A percentile compares a stretch with the other conserved stretches of the same genome.
Evolutionary conservation across 2,329 filamentous ascomycete genomes (phyloP).

Genomic region (Colletotrichum noveboracense): DNA sequence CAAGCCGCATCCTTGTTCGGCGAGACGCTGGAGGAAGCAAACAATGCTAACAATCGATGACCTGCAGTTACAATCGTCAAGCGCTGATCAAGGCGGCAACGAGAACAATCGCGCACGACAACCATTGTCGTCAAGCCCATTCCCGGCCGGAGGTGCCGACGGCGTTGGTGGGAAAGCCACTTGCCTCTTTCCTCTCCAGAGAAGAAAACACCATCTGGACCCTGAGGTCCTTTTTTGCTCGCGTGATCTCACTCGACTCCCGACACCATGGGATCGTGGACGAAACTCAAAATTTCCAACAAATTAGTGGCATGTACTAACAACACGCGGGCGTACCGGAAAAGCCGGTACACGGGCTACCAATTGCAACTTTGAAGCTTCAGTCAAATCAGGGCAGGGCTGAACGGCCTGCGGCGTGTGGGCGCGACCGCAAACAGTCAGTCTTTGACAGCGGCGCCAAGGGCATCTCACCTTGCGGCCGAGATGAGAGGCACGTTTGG

Average conservation of each 20-base stretch:
- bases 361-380: not conserved
- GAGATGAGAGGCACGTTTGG: slow-evolving; percentile 11
- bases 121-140: not conserved
- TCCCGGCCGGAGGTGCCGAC: not conserved
- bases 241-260: not conserved
- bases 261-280: not conserved
- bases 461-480: slow-evolving; percentile 5
- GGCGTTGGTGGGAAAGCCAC: not conserved
- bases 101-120: not conserved
- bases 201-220: not conserved
- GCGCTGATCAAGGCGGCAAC: slow-evolving; percentile 51
- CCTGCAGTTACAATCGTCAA: slow-evolving; percentile 64
- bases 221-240: not conserved
- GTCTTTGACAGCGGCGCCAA: slow-evolving; percentile 1
- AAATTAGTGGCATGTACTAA: not conserved
- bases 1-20: not conserved
- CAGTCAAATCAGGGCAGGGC: not conserved
- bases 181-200: slow-evolving; percentile 7
- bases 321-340: not conserved
- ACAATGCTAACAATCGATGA: slow-evolving; percentile 28
- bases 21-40: not conserved
- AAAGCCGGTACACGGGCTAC: not conserved
- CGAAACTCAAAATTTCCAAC: not conserved
- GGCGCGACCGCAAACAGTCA: not conserved
- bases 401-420: not conserved